Percentiles rank a stretch among this genome's conserved stretches.
Conservation (phyloP, 1,139 yeast species). For the Starmera stellimalicola region DNA sequence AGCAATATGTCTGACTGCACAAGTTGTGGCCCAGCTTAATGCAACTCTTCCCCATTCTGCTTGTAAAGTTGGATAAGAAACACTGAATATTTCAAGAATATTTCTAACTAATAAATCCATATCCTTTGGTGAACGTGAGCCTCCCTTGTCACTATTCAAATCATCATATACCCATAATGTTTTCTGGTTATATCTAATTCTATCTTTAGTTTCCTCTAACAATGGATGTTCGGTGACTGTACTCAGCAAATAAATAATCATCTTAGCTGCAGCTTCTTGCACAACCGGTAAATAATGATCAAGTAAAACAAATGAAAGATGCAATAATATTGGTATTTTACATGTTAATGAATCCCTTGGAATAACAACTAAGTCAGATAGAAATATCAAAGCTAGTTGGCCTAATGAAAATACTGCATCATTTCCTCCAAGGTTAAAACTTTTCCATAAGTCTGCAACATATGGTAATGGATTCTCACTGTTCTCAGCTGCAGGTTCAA, state of each 20-base stretch:
- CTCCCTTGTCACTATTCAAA: constrained; percentile 62
- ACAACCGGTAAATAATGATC: constrained; percentile 84
- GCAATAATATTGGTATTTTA: constrained; percentile 71
- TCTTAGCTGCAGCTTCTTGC: constrained; percentile 74
- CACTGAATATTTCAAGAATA: constrained; percentile 48
- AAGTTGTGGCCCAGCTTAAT: constrained; percentile 90
- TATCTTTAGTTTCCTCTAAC: constrained; percentile 41
- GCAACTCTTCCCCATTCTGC: constrained; percentile 82
- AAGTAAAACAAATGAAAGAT: constrained; percentile 65
- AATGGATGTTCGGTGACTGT: constrained; percentile 48
- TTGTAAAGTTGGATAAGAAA: constrained; percentile 44
- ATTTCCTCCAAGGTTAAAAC: constrained; percentile 50
- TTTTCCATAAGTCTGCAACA: constrained; percentile 58
- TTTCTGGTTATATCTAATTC: constrained; percentile 39
- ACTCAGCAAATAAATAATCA: constrained; percentile 64
- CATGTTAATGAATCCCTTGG: constrained; percentile 46
- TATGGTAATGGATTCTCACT: constrained; percentile 46
- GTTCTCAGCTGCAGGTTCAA: constrained; percentile 15
- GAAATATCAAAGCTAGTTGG: constrained; percentile 73
- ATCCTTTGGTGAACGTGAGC: constrained; percentile 79
- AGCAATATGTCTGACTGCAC: constrained; percentile 95
- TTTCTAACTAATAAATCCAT: constrained; percentile 76
- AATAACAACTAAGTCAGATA: constrained; percentile 69
- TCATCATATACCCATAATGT: constrained; percentile 85
- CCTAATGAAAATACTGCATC: constrained; percentile 81